A percentile compares a stretch with the other conserved stretches of the same genome.
Conservation (phyloP, 2,329 filamentous ascomycete species). For the Cercospora sp. region DNA sequence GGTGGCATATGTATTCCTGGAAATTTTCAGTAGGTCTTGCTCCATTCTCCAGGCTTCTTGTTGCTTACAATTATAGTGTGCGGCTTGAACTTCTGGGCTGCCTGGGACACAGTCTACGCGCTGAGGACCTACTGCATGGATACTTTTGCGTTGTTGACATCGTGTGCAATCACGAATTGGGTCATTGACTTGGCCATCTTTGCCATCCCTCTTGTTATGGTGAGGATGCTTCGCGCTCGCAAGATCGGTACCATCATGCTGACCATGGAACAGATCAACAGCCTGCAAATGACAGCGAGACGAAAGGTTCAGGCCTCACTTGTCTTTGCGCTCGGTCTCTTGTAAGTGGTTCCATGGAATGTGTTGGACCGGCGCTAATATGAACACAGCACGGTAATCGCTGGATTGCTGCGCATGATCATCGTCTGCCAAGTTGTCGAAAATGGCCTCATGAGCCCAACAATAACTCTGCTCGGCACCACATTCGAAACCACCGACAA, state of each 20-base stretch:
- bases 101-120: conserved; percentile 18
- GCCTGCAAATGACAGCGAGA: conserved; percentile 12
- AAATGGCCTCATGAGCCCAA: conserved; percentile 7
- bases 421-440: conserved; percentile 14
- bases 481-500: conserved; percentile 12
- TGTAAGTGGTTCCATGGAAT: conserved; percentile 12
- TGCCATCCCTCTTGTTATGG: conserved; percentile 21
- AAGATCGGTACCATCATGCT: background rate
- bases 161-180: conserved; percentile 15
- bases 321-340: conserved; percentile 18
- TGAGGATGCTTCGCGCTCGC: background rate
- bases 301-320: conserved; percentile 20
- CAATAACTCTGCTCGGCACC: conserved; percentile 13
- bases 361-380: background rate
- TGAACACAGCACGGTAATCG: conserved; percentile 15
- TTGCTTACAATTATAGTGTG: conserved; percentile 12
- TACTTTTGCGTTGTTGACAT: conserved; percentile 18
- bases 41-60: background rate
- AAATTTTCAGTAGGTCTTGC: conserved; percentile 13
- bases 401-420: conserved; percentile 21
- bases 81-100: conserved; percentile 14
- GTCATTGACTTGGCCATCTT: conserved; percentile 19
- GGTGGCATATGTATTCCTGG: conserved; percentile 16
- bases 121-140: conserved; percentile 17
- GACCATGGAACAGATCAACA: conserved; percentile 9